Evolutionary conservation across 192 early-diverging fungal species (phyloP).

Genomic region (Diversispora epigaea): DNA sequence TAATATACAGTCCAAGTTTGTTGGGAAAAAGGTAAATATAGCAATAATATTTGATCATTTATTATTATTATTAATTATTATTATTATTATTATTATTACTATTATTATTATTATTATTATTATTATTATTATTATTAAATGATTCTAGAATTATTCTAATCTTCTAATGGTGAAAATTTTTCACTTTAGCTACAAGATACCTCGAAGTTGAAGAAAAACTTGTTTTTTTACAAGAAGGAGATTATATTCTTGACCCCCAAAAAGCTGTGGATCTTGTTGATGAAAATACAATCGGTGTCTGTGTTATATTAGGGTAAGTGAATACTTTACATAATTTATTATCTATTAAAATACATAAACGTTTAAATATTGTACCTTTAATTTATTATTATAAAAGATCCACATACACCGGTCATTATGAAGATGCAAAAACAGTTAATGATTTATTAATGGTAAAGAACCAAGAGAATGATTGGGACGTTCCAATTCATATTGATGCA

Average conservation of each 20-base stretch:
- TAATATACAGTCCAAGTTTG: slow-evolving; percentile 64
- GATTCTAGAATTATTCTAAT: background rate
- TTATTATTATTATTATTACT: slow-evolving; percentile 22
- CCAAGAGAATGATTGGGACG: slow-evolving; percentile 59
- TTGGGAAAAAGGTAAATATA: slow-evolving; percentile 42
- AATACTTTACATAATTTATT: background rate
- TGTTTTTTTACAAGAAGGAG: slow-evolving; percentile 37
- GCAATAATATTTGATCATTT: background rate
- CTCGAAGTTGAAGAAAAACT: slow-evolving; percentile 43
- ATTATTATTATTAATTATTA: background rate
- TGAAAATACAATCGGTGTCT: slow-evolving; percentile 85
- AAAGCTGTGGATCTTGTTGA: slow-evolving; percentile 69
- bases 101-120: background rate
- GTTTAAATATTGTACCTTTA: background rate
- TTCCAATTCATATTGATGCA: slow-evolving; percentile 85
- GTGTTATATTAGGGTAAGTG: slow-evolving; percentile 65
- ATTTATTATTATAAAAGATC: background rate
- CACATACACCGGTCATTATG: slow-evolving; percentile 80
- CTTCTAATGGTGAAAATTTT: too few species aligned
- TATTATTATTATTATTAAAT: background rate
- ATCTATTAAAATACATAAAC: background rate
- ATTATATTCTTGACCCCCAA: slow-evolving; percentile 59
- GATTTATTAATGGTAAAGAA: slow-evolving; percentile 61
- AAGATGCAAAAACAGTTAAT: slow-evolving; percentile 66
- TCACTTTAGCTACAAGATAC: slow-evolving; percentile 27